phyloP scores from a whole-genome alignment of 257 asterid species.

The Solanum virginianum region DNA sequence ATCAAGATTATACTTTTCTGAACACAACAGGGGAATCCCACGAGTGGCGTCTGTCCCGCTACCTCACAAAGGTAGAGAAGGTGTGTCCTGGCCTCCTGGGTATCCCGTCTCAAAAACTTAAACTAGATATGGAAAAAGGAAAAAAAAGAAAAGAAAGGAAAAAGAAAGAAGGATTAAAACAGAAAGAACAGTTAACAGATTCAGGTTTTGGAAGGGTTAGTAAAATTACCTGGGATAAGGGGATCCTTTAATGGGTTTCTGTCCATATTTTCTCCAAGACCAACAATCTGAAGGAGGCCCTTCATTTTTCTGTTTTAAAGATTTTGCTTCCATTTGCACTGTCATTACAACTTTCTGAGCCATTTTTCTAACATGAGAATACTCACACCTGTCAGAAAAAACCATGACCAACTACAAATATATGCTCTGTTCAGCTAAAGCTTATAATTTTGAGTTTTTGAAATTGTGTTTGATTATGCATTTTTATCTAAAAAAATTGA shows the following conservation, averaged over 20 bases:
- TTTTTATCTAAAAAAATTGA: background rate
- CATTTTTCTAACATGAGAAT: conserved; percentile 29
- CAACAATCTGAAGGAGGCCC: conserved; percentile 60
- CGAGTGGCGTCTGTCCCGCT: too few species aligned
- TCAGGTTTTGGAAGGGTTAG: background rate
- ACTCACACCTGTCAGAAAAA: background rate
- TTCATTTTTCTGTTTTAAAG: conserved; percentile 36
- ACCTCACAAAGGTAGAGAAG: too few species aligned
- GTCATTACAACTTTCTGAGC: conserved; percentile 39
- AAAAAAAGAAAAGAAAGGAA: too few species aligned
- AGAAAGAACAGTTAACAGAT: too few species aligned
- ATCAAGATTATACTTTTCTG: background rate
- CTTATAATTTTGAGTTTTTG: too few species aligned
- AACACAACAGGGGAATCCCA: background rate
- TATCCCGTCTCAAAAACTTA: too few species aligned
- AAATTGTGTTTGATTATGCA: too few species aligned
- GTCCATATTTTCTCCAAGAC: conserved; percentile 79
- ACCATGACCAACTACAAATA: background rate
- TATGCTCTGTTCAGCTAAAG: background rate
- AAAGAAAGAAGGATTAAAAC: too few species aligned
- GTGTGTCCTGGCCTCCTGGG: too few species aligned
- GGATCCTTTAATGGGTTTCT: conserved; percentile 71
- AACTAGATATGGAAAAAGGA: too few species aligned
- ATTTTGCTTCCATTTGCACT: conserved; percentile 39
- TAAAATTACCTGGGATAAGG: conserved; percentile 53